Base-by-base conservation (phyloP, 495 filamentous ascomycete species). In the Penicillium odoratum region DNA sequence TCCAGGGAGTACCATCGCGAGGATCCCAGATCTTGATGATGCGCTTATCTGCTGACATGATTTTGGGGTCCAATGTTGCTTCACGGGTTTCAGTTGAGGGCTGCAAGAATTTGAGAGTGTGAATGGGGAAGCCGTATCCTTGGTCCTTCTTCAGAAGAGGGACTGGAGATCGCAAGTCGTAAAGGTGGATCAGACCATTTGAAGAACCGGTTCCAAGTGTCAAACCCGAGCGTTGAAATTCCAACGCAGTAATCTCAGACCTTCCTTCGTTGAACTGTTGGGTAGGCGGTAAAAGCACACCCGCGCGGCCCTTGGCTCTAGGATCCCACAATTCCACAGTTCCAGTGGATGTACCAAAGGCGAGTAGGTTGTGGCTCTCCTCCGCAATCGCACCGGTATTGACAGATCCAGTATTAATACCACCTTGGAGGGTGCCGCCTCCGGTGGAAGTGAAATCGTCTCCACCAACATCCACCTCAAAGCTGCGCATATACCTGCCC, bases 21-120 rank as follows among this genome's bases (percentile, higher is more conserved):
- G 89, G 83, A 54, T 97, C 90, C 90, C 92, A 98, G 30, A 99
- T 84, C 74, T 99, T 99, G 77, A 99, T 96, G 60, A 96, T 96
- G 57, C 91, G 81, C 72, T 95, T 97, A 70, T 98, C 95, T 10
- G 91, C 82, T 1, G 92, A 93, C 38, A 99, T 76, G 48, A 99
- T 85, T 72, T 97, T 97, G 30, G 91, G 88, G 53, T 93, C 90
- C 52, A 83, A 65, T 26, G 75, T 82, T 61, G 81, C 78, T 29
- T 79, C 74, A 1, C 86, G 83, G 45, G 80, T 79, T n/a, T 71
- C 71, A 1, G 88, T 85, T 10, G 88, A 85, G 2, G 89, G 87
- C 44, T 83, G 87, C 34, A 99, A 81, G 77, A 95, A 96, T 38
- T 88, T 89, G 38, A 99, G 75, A 8, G 88, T 93, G 65, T 97